These are phyloP conservation scores for Nephromyces sp. DNA, from an alignment of 169 alveolate species.

Conservation along the genomic window DNA sequence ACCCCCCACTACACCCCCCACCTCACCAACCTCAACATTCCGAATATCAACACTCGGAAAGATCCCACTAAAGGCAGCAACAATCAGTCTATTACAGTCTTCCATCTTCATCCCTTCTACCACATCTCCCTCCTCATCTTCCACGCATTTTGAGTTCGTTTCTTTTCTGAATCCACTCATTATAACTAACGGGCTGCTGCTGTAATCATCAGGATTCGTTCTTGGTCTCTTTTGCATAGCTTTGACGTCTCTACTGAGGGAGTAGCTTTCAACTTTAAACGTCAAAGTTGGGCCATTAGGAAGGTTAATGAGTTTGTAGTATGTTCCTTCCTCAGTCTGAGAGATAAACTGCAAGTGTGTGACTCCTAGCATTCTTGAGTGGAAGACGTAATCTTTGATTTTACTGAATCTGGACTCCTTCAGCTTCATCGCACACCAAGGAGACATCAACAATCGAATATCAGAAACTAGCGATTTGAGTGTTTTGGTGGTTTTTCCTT, in stretches of 20 bases:
- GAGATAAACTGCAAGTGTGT: constrained; percentile 38
- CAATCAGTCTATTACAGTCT: too few species aligned
- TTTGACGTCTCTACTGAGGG: constrained; percentile 34
- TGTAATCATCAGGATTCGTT: constrained; percentile 24
- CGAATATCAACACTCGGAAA: too few species aligned
- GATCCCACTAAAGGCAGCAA: too few species aligned
- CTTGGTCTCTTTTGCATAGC: constrained; percentile 35
- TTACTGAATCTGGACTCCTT: constrained; percentile 31
- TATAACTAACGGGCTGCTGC: constrained; percentile 30
- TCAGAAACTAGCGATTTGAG: constrained; percentile 35
- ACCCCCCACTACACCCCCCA: too few species aligned
- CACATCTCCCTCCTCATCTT: too few species aligned
- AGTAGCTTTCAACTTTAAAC: constrained; percentile 23
- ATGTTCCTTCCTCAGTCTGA: constrained; percentile 38
- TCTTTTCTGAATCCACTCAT: constrained; percentile 32
- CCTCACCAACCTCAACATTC: too few species aligned
- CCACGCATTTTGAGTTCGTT: too few species aligned
- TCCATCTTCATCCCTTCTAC: too few species aligned
- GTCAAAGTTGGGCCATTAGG: constrained; percentile 49
- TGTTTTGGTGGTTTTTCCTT: constrained; percentile 29
- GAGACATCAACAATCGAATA: constrained; percentile 41
- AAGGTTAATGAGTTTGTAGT: constrained; percentile 30
- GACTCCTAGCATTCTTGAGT: constrained; percentile 38
- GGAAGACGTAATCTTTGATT: constrained; percentile 34
- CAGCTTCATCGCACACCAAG: constrained; percentile 32